Percentiles rank a stretch among this genome's conserved stretches.
These are phyloP conservation scores for Drosera spatulata DNA, from an alignment of 179 eudicot genomes.

Conservation along the genomic window DNA sequence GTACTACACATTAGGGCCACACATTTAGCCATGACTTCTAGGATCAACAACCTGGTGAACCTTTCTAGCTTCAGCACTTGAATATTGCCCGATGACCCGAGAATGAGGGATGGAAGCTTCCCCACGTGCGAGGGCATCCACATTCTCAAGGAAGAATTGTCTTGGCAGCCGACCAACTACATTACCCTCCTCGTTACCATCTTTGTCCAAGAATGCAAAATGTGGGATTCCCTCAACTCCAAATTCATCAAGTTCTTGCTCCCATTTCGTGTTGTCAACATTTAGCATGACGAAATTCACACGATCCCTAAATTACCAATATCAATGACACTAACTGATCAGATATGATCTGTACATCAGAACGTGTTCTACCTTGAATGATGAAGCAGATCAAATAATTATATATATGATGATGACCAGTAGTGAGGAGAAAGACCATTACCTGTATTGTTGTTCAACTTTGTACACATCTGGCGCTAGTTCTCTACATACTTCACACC, in stretches of 20 bases:
- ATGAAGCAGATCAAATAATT: too few species aligned
- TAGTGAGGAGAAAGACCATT: slow-evolving; percentile 2
- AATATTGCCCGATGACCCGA: slow-evolving; percentile 69
- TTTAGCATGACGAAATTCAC: slow-evolving; percentile 96
- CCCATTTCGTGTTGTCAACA: slow-evolving; percentile 98
- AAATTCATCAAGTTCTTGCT: slow-evolving; percentile 92
- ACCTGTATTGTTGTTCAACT: slow-evolving; percentile 91
- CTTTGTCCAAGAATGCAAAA: slow-evolving; percentile 82
- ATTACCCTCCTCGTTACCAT: slow-evolving; percentile 86
- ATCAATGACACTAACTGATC: not conserved
- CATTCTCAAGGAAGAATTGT: slow-evolving; percentile 57
- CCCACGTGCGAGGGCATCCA: slow-evolving; percentile 82
- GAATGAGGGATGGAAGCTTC: slow-evolving; percentile 70
- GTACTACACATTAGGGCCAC: not conserved
- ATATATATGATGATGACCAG: too few species aligned
- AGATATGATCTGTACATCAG: not conserved
- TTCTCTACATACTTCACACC: slow-evolving; percentile 98
- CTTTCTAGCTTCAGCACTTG: slow-evolving; percentile 69
- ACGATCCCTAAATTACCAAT: slow-evolving; percentile 43
- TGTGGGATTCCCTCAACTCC: slow-evolving; percentile 99
- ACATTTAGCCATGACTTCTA: slow-evolving; percentile 78
- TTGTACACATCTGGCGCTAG: slow-evolving; percentile 92
- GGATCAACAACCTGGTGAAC: slow-evolving; percentile 79
- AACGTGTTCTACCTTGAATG: too few species aligned
- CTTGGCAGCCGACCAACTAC: slow-evolving; percentile 82